Base-by-base conservation (phyloP, 148 eudicot species). In the Beta vulgaris region DNA sequence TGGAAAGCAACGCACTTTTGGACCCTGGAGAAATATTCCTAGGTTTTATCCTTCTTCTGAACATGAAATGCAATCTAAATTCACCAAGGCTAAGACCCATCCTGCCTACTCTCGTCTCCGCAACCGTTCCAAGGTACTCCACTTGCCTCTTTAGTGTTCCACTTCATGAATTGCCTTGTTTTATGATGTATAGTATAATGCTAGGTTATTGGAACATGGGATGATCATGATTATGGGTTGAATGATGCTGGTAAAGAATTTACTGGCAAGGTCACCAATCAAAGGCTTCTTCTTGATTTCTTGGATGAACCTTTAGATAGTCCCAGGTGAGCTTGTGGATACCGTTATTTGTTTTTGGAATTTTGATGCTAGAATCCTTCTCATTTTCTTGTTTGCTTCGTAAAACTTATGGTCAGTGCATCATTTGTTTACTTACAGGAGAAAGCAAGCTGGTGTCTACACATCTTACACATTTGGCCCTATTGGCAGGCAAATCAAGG, bases 171-270 rank as follows among this genome's bases (percentile, higher is more conserved):
- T n/a, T n/a, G n/a, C n/a, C n/a, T n/a, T n/a, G n/a, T 2, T 28
- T 28, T 29, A 2, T 0, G 12, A 26, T 59, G 19, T 2, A 3
- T 1, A 1, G 8, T 39, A 28, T 68, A n/a, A 23, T 70, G 31
- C 53, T 15, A 89, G 91, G 85, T 90, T 34, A 82, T 90, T 81
- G 95, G 95, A 73, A 90, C 90, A 73, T 90, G 95, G 95, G 95
- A 90, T 81, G 95, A 90, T 73, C 95, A 90, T 78, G 95, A 90
- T 73, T 90, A 85, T 67, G 95, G 95, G 70, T 84, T 90, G 73
- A 90, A 90, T 82, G 86, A 90, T 74, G 95, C 95, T 21, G 94
- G 95, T 15, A 88, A 90, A 83, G 95, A 90, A 79, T 88, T 86
- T 63, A 40, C 71, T 29, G 75, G 71, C 58, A 90, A 90, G 54